Base-by-base conservation (phyloP, 768 basidiomycete species). In the Rhodocollybia butyracea region DNA sequence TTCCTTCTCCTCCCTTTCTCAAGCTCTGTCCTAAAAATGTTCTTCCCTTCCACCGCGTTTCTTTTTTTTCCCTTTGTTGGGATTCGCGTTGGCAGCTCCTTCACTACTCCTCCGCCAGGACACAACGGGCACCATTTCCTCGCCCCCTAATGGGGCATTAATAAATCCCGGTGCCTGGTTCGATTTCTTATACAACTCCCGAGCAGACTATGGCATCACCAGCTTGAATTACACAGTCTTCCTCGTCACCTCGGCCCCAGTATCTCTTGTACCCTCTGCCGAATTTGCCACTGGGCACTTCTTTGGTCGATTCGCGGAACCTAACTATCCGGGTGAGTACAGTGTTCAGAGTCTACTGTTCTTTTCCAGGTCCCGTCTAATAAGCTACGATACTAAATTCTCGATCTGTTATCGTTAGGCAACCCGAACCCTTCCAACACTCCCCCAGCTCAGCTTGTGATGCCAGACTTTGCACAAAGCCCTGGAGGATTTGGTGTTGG, bases 401-500 rank as follows among this genome's bases (percentile, higher is more conserved):
- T 42, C 15, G 41, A 22, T 24, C 41, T n/a, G 22, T 21, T 6
- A 45, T 17, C n/a, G 51, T 10, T 48, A 78, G 76, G 71, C 32
- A 75, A 77, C 36, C 76, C 77, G 15, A 65, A 70, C 58, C 68
- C 76, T 10, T 58, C 51, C 19, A 73, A 77, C 51, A 71, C 67
- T 19, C 61, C 73, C 4, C 78, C 78, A 3, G 38, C 68, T 0
- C 58, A 69, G 39, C 66, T 78, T 22, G 69, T 64, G 15, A 78
- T 79, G 77, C 79, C 79, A 13, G 66, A 79, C 66, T 77, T 81
- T 57, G 69, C 75, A 2, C 65, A 66, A 50, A 58, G 65, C 13
- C 71, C 68, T 13, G 74, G 70, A 17, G 77, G 76, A 3, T 79
- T 70, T 39, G 76, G 73, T 15, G 42, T 57, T 17, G 75, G 75